Conservation (phyloP, 805 yeast species). For the Zygosaccharomyces bailii region DNA sequence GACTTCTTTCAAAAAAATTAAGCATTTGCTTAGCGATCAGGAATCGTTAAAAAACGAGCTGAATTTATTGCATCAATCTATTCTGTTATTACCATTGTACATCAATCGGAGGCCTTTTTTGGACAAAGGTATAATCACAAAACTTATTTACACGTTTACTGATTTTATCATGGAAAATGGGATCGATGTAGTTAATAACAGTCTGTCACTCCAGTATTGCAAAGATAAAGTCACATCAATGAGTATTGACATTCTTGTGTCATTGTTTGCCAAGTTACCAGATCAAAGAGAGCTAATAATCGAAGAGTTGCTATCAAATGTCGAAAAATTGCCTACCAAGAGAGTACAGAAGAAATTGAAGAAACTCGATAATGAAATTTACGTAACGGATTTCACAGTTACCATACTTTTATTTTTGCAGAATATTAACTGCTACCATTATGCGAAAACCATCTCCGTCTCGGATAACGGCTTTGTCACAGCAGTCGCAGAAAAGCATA, state of each 20-base stretch:
- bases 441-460: constrained; percentile 1
- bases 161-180: constrained; percentile 26
- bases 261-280: constrained; percentile 41
- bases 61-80: constrained; percentile 19
- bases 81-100: constrained; percentile 24
- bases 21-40: constrained; percentile 27
- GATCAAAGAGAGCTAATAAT: constrained; percentile 60
- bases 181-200: constrained; percentile 9
- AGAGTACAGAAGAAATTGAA: constrained; percentile 35
- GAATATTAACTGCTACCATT: constrained; percentile 20
- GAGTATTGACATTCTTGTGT: constrained; percentile 29
- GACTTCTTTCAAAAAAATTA: constrained; percentile 32
- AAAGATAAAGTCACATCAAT: constrained; percentile 24
- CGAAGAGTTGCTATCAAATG: constrained; percentile 53
- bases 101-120: constrained; percentile 26
- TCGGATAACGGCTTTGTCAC: neutral
- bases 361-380: constrained; percentile 16
- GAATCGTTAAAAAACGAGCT: constrained; percentile 15
- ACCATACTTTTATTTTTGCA: constrained; percentile 29
- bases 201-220: constrained; percentile 16
- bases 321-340: constrained; percentile 47
- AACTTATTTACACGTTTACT: constrained; percentile 50
- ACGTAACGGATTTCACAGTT: constrained; percentile 30
- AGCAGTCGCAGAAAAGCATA: constrained; percentile 3
- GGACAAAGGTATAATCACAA: constrained; percentile 55